A percentile compares a stretch with the other conserved stretches of the same genome.
phyloP scores from a whole-genome alignment of 1,139 yeast species.

The Yamadazyma blattariae region DNA sequence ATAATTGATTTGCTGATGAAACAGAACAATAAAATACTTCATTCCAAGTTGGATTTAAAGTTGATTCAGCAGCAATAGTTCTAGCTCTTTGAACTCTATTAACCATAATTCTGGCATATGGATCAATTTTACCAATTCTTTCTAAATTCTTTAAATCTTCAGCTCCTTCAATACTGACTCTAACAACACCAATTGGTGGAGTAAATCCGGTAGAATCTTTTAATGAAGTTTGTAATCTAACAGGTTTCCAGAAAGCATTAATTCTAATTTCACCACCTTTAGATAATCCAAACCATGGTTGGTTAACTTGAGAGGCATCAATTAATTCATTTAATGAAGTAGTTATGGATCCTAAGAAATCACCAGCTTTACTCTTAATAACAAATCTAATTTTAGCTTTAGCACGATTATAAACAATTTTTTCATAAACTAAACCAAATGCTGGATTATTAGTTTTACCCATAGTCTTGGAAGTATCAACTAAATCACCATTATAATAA shows the following conservation, averaged over 20 bases:
- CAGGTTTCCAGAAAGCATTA: slow-evolving; percentile 82
- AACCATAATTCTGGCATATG: slow-evolving; percentile 77
- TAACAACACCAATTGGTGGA: slow-evolving; percentile 89
- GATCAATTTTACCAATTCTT: slow-evolving; percentile 87
- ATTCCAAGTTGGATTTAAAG: slow-evolving; percentile 81
- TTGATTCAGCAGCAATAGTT: slow-evolving; percentile 67
- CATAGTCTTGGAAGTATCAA: slow-evolving; percentile 53
- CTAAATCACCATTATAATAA: slow-evolving; percentile 57
- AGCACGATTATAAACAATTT: slow-evolving; percentile 71
- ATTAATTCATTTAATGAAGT: slow-evolving; percentile 68
- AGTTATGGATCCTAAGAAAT: slow-evolving; percentile 58
- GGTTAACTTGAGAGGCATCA: slow-evolving; percentile 75
- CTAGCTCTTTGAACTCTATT: slow-evolving; percentile 78
- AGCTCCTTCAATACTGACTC: slow-evolving; percentile 72
- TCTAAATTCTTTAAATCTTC: slow-evolving; percentile 79
- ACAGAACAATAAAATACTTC: slow-evolving; percentile 80
- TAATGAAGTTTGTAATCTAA: slow-evolving; percentile 50
- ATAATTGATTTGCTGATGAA: slow-evolving; percentile 74
- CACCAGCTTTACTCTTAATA: slow-evolving; percentile 50
- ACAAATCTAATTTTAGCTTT: slow-evolving; percentile 64
- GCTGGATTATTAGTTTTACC: slow-evolving; percentile 67
- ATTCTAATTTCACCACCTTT: slow-evolving; percentile 73
- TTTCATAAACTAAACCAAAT: slow-evolving; percentile 66
- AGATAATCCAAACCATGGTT: slow-evolving; percentile 68
- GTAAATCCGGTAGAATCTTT: slow-evolving; percentile 77